Base-by-base conservation (phyloP, 1,284 basidiomycete genomes). In the Tetrapyrgos nigripes region DNA sequence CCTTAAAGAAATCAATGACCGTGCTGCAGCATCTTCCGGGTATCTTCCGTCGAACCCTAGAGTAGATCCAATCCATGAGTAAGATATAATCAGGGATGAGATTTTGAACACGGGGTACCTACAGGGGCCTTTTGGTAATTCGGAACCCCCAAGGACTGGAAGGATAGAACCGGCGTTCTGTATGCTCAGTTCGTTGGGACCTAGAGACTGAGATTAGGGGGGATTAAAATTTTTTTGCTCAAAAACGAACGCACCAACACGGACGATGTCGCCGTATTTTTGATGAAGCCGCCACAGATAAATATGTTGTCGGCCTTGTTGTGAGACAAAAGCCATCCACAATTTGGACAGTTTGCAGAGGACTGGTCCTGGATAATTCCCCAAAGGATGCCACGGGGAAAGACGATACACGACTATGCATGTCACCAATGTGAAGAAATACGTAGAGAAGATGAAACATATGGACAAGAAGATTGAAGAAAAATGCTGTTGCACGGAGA, bases 1-100 rank as follows among this genome's bases (percentile, higher is more conserved):
- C 35, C 72, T 62, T 14, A 77, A 57, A 24, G 69, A 66, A 29
- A 79, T 71, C 54, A 69, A 59, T 5, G 73, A 70, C 58, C 52
- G 57, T 13, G 31, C 52, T 35, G 19, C 33, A 19, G 40, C 43
- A 23, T 58, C 28, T 53, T 45, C 13, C 47, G 14, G 21, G 47
- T 44, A 40, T 3, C 80, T 19, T 73, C 70, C 14, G 71, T 73
- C 56, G 78, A 73, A 59, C 27, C 52, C 24, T 55, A 48, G 13
- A 28, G 29, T 24, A 27, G n/a, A 19, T 24, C 21, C 23, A 31
- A 28, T 8, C 17, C 8, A 5, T 4, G 48, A 21, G 17, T 27
- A 24, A 19, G 31, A 14, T 17, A 43, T 24, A 19, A 23, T 26
- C 14, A 53, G 29, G 35, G 8, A 28, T 55, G 54, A 26, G 23